Conservation (phyloP, 2,329 filamentous ascomycete genomes). For the Colletotrichum tanaceti region DNA sequence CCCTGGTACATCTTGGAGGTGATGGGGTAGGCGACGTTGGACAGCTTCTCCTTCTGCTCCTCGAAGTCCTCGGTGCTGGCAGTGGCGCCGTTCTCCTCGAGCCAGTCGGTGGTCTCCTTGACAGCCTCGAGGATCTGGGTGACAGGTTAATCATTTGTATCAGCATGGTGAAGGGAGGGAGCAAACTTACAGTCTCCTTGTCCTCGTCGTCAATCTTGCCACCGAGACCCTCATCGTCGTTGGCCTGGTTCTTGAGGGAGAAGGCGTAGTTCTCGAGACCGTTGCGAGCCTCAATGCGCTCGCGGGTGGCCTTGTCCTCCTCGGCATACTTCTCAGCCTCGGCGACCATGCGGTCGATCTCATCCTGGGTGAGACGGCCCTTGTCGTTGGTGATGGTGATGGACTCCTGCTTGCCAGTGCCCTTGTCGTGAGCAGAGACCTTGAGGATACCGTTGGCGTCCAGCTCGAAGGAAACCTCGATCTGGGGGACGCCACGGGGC, state of each 20-base stretch:
- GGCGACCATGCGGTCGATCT: conserved; percentile 99
- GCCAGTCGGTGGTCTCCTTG: conserved; percentile 97
- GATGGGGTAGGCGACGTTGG: conserved; percentile 96
- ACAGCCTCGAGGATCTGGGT: conserved; percentile 85
- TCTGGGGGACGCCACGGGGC: conserved; percentile 95
- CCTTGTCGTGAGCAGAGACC: conserved; percentile 96
- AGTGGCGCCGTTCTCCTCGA: conserved; percentile 90
- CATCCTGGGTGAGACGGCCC: conserved; percentile 93
- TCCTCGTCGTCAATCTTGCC: conserved; percentile 99
- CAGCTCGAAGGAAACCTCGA: conserved; percentile 97
- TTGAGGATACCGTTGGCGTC: conserved; percentile 99
- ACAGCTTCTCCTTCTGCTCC: conserved; percentile 99
- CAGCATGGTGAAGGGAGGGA: conserved; percentile 41
- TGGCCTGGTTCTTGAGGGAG: conserved; percentile 98
- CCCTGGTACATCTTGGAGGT: conserved; percentile 94
- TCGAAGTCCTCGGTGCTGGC: conserved; percentile 95
- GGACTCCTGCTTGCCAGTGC: conserved; percentile 94
- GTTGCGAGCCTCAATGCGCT: conserved; percentile 97
- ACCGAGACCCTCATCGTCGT: conserved; percentile 95
- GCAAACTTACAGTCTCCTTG: conserved; percentile 84
- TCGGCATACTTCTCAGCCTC: conserved; percentile 99
- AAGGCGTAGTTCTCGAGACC: conserved; percentile 99
- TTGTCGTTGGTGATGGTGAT: conserved; percentile 99
- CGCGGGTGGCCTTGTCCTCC: conserved; percentile 97
- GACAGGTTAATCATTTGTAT: conserved; percentile 3